Conservation (phyloP, 2,329 filamentous ascomycete species). For the Exophiala sideris region DNA sequence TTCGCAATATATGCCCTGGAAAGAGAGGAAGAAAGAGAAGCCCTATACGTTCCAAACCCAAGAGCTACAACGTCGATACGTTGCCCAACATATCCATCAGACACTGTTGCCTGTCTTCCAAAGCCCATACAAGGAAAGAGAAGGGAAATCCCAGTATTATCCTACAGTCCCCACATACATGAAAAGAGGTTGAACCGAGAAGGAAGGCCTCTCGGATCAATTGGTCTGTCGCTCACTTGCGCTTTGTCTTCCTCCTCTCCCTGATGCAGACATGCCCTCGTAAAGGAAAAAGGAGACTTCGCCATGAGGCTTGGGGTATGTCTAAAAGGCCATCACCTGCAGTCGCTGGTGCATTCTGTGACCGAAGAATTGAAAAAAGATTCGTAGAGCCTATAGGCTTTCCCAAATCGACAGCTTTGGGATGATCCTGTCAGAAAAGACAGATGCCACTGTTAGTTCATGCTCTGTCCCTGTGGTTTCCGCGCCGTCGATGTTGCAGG, state of each 20-base stretch:
- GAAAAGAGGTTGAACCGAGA: constrained; percentile 1
- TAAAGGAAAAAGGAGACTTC: constrained; percentile 21
- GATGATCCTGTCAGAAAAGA: constrained; percentile 7
- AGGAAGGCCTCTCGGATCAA: constrained; percentile 2
- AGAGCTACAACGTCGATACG: neutral
- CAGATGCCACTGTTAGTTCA: constrained; percentile 17
- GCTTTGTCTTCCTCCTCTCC: constrained; percentile 7
- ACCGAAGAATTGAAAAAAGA: constrained; percentile 14
- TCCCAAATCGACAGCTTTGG: constrained; percentile 12
- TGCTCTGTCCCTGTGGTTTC: constrained; percentile 10
- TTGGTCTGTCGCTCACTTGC: constrained; percentile 10
- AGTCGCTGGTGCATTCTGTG: constrained; percentile 13
- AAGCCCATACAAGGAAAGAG: neutral
- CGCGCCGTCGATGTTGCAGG: no score
- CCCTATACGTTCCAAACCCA: no score
- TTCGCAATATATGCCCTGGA: neutral
- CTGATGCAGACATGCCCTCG: constrained; percentile 16
- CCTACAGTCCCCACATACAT: neutral
- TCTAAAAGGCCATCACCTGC: constrained; percentile 20
- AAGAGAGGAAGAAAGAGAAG: no score
- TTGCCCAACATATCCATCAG: neutral
- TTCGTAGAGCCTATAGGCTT: constrained; percentile 19
- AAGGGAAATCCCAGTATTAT: neutral
- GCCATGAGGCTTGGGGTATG: constrained; percentile 22
- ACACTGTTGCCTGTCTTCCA: neutral